Evolutionary conservation across 2,329 filamentous ascomycete genomes (phyloP).

Genomic region (Aureobasidium sp.): DNA sequence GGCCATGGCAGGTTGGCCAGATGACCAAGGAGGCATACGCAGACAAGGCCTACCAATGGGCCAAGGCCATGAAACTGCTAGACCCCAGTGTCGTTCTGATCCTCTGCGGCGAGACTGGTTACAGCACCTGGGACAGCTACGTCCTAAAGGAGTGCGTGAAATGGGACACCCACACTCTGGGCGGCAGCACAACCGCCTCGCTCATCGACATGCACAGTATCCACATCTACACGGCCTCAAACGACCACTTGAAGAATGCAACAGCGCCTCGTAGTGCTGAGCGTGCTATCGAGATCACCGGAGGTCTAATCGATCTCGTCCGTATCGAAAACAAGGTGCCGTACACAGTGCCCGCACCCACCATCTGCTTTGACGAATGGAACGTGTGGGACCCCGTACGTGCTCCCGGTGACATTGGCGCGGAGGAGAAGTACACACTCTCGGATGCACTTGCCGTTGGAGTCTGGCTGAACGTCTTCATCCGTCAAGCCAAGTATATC

Average conservation of each 20-base stretch:
- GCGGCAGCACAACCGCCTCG: slow-evolving; percentile 37
- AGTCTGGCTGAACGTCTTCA: slow-evolving; percentile 69
- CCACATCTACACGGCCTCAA: slow-evolving; percentile 65
- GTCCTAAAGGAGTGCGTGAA: slow-evolving; percentile 63
- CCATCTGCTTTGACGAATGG: slow-evolving; percentile 80
- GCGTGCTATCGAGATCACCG: slow-evolving; percentile 64
- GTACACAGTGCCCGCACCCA: slow-evolving; percentile 52
- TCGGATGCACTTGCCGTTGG: slow-evolving; percentile 70
- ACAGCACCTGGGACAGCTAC: slow-evolving; percentile 64
- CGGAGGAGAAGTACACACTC: slow-evolving; percentile 67
- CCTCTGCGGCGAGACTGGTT: slow-evolving; percentile 66
- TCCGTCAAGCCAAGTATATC: slow-evolving; percentile 62
- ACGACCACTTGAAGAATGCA: slow-evolving; percentile 44
- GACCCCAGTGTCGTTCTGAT: slow-evolving; percentile 65
- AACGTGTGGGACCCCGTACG: slow-evolving; percentile 73
- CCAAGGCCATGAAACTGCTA: slow-evolving; percentile 63
- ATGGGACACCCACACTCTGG: slow-evolving; percentile 45
- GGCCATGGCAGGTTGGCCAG: slow-evolving; percentile 61
- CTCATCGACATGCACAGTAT: slow-evolving; percentile 76
- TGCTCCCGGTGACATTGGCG: slow-evolving; percentile 63
- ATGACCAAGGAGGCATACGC: slow-evolving; percentile 65
- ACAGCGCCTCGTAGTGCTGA: slow-evolving; percentile 63
- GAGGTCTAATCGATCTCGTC: slow-evolving; percentile 64
- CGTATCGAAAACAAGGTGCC: slow-evolving; percentile 61
- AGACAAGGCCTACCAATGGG: slow-evolving; percentile 63